phyloP scores from a whole-genome alignment of 768 basidiomycete genomes.

The Collybia sordida region DNA sequence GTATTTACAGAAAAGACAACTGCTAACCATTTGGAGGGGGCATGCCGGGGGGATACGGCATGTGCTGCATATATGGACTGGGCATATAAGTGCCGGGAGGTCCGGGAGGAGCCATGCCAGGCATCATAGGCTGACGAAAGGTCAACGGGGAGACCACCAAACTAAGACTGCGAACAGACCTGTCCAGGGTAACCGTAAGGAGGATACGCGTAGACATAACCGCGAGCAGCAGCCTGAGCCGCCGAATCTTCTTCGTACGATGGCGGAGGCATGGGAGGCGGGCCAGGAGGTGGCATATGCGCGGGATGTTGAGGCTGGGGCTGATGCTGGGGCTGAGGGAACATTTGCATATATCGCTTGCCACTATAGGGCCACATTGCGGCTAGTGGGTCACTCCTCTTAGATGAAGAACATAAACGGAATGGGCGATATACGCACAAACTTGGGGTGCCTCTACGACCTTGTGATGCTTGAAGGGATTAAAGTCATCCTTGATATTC shows the following conservation, averaged over 20 bases:
- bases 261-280: constrained; percentile 69
- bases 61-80: constrained; percentile 79
- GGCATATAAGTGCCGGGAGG: constrained; percentile 82
- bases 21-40: constrained; percentile 73
- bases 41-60: constrained; percentile 81
- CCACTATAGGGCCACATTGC: constrained; percentile 88
- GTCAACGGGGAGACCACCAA: not conserved
- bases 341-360: constrained; percentile 81
- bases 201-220: constrained; percentile 74
- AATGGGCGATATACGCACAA: constrained; percentile 46
- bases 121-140: constrained; percentile 71
- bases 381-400: constrained; percentile 35
- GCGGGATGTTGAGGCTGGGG: constrained; percentile 64
- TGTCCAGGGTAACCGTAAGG: constrained; percentile 79
- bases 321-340: constrained; percentile 60
- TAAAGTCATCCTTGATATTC: constrained; percentile 95
- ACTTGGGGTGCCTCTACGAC: constrained; percentile 73
- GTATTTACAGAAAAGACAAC: constrained; percentile 18
- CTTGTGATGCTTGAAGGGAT: constrained; percentile 90
- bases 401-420: not conserved
- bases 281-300: constrained; percentile 66
- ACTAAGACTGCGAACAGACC: constrained; percentile 36
- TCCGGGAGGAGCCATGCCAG: constrained; percentile 75
- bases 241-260: constrained; percentile 79
- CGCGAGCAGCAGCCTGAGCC: constrained; percentile 54